Base-by-base conservation (phyloP, 2,329 filamentous ascomycete genomes). In the Trichoderma koningiopsis region DNA sequence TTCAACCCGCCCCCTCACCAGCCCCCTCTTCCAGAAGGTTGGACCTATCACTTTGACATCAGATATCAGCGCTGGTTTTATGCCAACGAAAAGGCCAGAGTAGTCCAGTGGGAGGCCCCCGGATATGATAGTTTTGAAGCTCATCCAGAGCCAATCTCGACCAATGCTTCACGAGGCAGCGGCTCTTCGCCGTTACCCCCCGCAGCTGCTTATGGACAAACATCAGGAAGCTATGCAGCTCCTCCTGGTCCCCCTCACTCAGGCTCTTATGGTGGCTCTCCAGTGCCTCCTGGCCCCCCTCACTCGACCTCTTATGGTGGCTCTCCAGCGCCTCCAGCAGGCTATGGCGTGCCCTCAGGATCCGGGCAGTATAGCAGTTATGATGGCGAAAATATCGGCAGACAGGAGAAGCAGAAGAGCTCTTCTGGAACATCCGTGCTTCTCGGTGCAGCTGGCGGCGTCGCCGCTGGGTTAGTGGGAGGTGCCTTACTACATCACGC, bases 51-150 rank as follows among this genome's bases (percentile, higher is more conserved):
- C 77, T 92, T 85, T 79, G 89, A 92, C 72, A 84, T 87, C 69
- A 83, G 82, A 69, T 81, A 83, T 70, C 86, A 89, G 75, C 86
- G 87, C 68, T 91, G 87, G 81, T 91, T 87, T 80, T 92, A 89
- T 75, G 83, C 88, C 68, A 88, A 91, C 77, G 80, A 87, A 68
- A 82, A 85, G 58, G 87, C 87, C 14, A 87, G 88, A 24, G 85
- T 84, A 69, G 85, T 87, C 0, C 88, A 91, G 77, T 91, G 89
- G 89, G 87, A 90, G 71, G 82, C 84, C 19, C 88, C 89, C 3
- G 79, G 79, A 31, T 31, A 31, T 31, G 13, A 16, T 16, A 16
- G 5, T 16, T 14, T 16, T 16, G 11, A 14, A 16, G 5, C 13
- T 40, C 13, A 14, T 5, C 3, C 35, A 16, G 71, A 74, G 19